Evolutionary conservation across 495 filamentous ascomycete genomes (phyloP).

Genomic region (Tuber umbilicatum): DNA sequence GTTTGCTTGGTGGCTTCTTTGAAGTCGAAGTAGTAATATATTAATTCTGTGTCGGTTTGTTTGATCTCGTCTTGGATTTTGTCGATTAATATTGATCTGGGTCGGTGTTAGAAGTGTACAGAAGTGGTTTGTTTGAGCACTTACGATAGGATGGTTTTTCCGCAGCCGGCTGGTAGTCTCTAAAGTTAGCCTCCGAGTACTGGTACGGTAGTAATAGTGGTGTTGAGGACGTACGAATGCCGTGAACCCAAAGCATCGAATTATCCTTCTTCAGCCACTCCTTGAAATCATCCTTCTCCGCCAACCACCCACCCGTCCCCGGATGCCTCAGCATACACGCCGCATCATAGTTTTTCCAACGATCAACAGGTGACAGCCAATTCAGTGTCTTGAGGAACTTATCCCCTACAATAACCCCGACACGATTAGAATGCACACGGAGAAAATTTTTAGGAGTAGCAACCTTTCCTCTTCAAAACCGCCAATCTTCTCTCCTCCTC

Average conservation of each 20-base stretch:
- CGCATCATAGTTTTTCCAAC: slow-evolving; percentile 15
- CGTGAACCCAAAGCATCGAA: slow-evolving; percentile 30
- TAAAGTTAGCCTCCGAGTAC: background rate
- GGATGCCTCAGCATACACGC: slow-evolving; percentile 17
- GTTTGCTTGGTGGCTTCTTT: slow-evolving; percentile 15
- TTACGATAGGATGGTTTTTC: slow-evolving; percentile 4
- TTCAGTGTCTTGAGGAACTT: slow-evolving; percentile 7
- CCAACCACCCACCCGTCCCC: slow-evolving; percentile 33
- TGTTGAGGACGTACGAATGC: slow-evolving; percentile 24
- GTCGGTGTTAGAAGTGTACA: background rate
- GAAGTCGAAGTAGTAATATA: slow-evolving; percentile 21
- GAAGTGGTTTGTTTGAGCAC: background rate
- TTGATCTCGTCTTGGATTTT: slow-evolving; percentile 7
- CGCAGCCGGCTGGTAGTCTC: background rate
- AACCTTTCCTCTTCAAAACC: slow-evolving; percentile 18
- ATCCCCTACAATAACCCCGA: background rate
- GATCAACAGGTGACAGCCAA: slow-evolving; percentile 15
- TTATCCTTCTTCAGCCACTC: slow-evolving; percentile 19
- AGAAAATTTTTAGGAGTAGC: background rate
- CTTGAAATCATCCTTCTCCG: slow-evolving; percentile 15
- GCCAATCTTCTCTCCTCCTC: slow-evolving; percentile 9
- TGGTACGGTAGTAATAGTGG: background rate
- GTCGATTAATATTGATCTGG: slow-evolving; percentile 20
- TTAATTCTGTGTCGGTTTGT: background rate
- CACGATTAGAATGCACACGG: background rate